phyloP scores from a whole-genome alignment of 2,329 filamentous ascomycete species.

The Samsoniella hepiali region DNA sequence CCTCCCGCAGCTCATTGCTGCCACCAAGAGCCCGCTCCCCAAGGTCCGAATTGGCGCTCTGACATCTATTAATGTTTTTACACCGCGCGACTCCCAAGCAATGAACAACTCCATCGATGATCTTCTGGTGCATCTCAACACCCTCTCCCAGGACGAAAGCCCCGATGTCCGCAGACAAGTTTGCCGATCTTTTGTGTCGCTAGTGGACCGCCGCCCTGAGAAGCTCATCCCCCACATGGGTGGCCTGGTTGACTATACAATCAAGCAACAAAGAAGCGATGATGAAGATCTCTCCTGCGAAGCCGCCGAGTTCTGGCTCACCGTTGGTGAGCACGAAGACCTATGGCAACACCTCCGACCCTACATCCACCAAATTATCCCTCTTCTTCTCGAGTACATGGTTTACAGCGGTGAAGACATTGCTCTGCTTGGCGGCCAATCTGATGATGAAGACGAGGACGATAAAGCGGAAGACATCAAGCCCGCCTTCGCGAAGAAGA shows the following conservation, averaged over 20 bases:
- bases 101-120: slow-evolving; percentile 77
- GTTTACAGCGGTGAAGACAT: slow-evolving; percentile 95
- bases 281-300: slow-evolving; percentile 90
- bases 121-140: slow-evolving; percentile 79
- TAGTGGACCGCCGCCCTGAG: slow-evolving; percentile 86
- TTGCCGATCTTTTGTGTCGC: slow-evolving; percentile 86
- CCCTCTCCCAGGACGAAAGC: slow-evolving; percentile 71
- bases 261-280: slow-evolving; percentile 81
- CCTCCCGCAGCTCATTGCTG: slow-evolving; percentile 85
- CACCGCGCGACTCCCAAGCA: slow-evolving; percentile 77
- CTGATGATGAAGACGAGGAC: slow-evolving; percentile 86
- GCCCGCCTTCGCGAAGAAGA: slow-evolving; percentile 79
- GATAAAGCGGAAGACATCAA: slow-evolving; percentile 89
- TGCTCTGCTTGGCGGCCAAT: slow-evolving; percentile 74
- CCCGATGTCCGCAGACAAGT: slow-evolving; percentile 87
- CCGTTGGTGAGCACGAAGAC: slow-evolving; percentile 81
- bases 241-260: slow-evolving; percentile 88
- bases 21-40: slow-evolving; percentile 71
- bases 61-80: slow-evolving; percentile 86
- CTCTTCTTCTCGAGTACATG: slow-evolving; percentile 90
- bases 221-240: slow-evolving; percentile 85
- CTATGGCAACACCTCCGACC: slow-evolving; percentile 74
- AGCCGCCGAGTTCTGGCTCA: slow-evolving; percentile 96
- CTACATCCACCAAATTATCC: slow-evolving; percentile 80
- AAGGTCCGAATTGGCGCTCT: slow-evolving; percentile 79